phyloP scores from a whole-genome alignment of 192 early-diverging fungal species.

The Coemansia biformis region DNA sequence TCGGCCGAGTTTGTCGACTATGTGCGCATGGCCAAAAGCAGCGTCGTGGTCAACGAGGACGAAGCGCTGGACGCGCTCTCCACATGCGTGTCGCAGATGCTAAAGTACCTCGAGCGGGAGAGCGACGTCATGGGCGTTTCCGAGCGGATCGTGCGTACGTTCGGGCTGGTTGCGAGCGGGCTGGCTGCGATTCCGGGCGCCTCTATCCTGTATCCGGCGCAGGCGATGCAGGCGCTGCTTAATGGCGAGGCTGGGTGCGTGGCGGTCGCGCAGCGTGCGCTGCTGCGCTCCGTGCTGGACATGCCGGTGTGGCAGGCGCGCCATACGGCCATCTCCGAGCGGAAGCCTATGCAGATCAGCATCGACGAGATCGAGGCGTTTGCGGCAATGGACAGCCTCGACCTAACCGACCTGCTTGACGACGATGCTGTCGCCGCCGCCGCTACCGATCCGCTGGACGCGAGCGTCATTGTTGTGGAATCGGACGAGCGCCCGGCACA shows the following conservation, averaged over 20 bases:
- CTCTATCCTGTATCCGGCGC: conserved; percentile 35
- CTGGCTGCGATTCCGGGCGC: conserved; percentile 24
- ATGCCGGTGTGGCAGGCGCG: conserved; percentile 25
- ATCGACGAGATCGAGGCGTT: conserved; percentile 35
- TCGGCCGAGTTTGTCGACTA: conserved; percentile 33
- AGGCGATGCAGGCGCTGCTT: conserved; percentile 22
- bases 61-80: conserved; percentile 39
- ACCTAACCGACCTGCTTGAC: conserved; percentile 22
- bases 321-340: conserved; percentile 12
- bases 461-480: no score
- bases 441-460: neutral
- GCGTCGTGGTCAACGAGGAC: conserved; percentile 22
- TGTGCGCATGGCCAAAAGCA: conserved; percentile 29
- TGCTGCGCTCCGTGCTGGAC: conserved; percentile 14
- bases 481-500: no score
- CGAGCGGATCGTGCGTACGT: conserved; percentile 20
- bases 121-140: conserved; percentile 21
- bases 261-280: conserved; percentile 10
- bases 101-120: conserved; percentile 20
- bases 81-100: conserved; percentile 38
- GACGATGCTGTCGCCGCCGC: neutral
- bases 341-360: conserved; percentile 31
- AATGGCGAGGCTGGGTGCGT: conserved; percentile 8
- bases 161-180: conserved; percentile 35
- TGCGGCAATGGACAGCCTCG: conserved; percentile 21